A percentile compares a stretch with the other conserved stretches of the same genome.
These are phyloP conservation scores for Bruguiera parviflora DNA, from an alignment of 345 rosid genomes.

Conservation along the genomic window DNA sequence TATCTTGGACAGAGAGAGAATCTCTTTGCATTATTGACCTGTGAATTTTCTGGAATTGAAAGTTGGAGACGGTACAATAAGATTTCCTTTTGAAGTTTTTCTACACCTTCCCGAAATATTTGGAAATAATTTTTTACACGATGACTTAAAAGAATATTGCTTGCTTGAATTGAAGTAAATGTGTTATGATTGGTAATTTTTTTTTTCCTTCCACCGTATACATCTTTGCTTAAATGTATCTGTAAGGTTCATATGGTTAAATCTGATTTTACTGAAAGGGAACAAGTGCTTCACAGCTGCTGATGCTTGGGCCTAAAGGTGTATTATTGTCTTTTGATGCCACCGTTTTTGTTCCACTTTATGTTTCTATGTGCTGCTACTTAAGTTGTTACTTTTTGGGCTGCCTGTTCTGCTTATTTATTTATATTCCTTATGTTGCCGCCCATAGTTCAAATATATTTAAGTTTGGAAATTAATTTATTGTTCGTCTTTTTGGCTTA, in stretches of 20 bases:
- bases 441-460: background rate
- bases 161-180: too few species aligned
- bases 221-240: too few species aligned
- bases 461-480: slow-evolving; percentile 10
- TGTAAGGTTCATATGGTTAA: background rate
- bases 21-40: too few species aligned
- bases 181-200: too few species aligned
- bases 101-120: too few species aligned
- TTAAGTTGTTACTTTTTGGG: background rate
- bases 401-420: background rate
- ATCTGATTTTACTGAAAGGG: background rate
- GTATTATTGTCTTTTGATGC: background rate
- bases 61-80: too few species aligned
- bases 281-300: background rate
- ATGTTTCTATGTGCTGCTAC: background rate
- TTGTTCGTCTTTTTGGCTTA: background rate
- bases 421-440: background rate
- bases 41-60: too few species aligned
- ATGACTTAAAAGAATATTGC: too few species aligned
- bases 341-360: background rate
- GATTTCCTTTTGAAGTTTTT: too few species aligned
- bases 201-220: too few species aligned
- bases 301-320: background rate
- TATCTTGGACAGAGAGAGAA: too few species aligned
- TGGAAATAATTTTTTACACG: too few species aligned